Evolutionary conservation across 202 grass and related monocot species (phyloP).

Genomic region (Schoenoplectus tabernaemontani): DNA sequence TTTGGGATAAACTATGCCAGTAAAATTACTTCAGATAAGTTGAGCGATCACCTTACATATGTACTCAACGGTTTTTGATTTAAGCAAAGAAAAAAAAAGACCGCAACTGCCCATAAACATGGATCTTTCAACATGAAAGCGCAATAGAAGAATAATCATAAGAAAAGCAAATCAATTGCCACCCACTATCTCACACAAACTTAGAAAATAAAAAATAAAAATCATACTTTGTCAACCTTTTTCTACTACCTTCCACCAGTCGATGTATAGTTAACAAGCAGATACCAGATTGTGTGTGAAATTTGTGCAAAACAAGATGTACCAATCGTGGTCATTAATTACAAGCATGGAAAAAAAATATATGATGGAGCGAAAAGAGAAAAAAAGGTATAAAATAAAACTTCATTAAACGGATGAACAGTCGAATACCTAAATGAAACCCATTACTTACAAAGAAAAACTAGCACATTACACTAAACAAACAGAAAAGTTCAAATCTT

Average conservation of each 20-base stretch:
- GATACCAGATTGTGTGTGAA: too few relatives aligned
- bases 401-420: neutral
- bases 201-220: neutral
- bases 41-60: neutral
- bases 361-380: neutral
- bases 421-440: neutral
- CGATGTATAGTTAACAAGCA: too few relatives aligned
- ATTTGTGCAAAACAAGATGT: neutral
- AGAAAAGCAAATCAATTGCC: slow-evolving; percentile 7
- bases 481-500: neutral
- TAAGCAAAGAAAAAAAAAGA: neutral
- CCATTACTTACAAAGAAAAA: neutral
- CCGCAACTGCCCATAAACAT: neutral
- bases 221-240: neutral
- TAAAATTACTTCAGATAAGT: neutral
- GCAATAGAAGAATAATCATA: neutral
- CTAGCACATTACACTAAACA: neutral
- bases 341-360: neutral
- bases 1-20: neutral
- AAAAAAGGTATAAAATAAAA: neutral
- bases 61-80: neutral
- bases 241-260: neutral
- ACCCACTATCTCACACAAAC: neutral
- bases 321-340: neutral
- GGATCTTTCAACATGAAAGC: slow-evolving; percentile 1